phyloP scores from a whole-genome alignment of 371 early-diverging fungal species.

The Mortierella sp. region DNA sequence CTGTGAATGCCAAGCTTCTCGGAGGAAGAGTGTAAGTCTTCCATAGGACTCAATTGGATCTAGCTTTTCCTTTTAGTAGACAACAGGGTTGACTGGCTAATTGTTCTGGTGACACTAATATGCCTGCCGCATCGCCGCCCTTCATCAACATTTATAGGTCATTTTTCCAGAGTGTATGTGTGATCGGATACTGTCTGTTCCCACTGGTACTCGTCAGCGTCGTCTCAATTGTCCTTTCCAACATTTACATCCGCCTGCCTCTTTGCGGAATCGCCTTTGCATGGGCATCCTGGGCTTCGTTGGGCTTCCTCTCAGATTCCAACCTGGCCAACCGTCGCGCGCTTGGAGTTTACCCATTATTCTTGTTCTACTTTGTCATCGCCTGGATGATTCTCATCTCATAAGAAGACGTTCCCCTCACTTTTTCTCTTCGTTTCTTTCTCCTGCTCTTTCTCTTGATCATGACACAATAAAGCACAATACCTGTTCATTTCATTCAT shows the following conservation, averaged over 20 bases:
- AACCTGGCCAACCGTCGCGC: conserved; percentile 86
- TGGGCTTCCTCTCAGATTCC: conserved; percentile 89
- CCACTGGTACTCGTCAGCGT: conserved; percentile 88
- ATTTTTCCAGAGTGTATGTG: conserved; percentile 95
- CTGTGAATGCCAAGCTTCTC: conserved; percentile 92
- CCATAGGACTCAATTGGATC: not conserved
- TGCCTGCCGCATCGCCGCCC: not conserved
- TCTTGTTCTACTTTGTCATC: conserved; percentile 93
- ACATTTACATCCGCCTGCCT: conserved; percentile 78
- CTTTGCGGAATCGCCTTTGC: conserved; percentile 80
- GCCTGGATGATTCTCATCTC: conserved; percentile 91
- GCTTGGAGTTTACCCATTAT: conserved; percentile 93
- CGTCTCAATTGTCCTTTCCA: conserved; percentile 74
- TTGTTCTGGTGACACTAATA: not conserved
- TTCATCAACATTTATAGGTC: conserved; percentile 66
- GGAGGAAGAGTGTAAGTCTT: conserved; percentile 88
- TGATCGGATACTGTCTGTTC: conserved; percentile 96
- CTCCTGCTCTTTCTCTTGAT: not conserved
- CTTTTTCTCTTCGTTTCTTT: not conserved
- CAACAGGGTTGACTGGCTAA: not conserved
- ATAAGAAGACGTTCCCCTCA: conserved; percentile 25
- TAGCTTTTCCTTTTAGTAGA: not conserved
- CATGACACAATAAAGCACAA: conserved; percentile 7
- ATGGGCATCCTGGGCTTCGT: conserved; percentile 94
- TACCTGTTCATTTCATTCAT: not conserved